These are phyloP conservation scores for Epichloe glyceriae DNA, from an alignment of 2,329 filamentous ascomycete genomes.

Conservation along the genomic window DNA sequence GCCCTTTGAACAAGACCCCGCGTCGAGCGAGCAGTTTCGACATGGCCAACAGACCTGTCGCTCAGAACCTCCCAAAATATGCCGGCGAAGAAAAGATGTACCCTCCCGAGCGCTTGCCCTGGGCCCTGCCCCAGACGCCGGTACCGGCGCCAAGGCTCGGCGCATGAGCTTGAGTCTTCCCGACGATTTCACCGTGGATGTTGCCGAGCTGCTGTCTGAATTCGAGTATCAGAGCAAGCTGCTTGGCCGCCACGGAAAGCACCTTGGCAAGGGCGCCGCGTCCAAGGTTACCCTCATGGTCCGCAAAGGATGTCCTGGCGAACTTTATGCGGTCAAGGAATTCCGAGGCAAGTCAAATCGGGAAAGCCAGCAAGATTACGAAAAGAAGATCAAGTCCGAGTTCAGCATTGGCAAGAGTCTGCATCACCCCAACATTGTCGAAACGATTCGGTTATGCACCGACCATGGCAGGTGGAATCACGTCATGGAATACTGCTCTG, in stretches of 20 bases:
- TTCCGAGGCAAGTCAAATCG: slow-evolving; percentile 60
- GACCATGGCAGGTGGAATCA: slow-evolving; percentile 71
- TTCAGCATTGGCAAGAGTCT: slow-evolving; percentile 77
- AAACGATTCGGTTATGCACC: slow-evolving; percentile 64
- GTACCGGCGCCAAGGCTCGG: slow-evolving; percentile 66
- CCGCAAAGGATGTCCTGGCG: slow-evolving; percentile 49
- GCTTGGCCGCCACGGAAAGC: slow-evolving; percentile 58
- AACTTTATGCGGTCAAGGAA: slow-evolving; percentile 77
- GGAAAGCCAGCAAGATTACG: slow-evolving; percentile 63
- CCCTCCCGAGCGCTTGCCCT: slow-evolving; percentile 34
- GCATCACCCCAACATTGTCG: slow-evolving; percentile 77
- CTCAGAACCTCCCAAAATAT: slow-evolving; percentile 8
- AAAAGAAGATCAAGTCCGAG: slow-evolving; percentile 83
- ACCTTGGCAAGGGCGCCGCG: slow-evolving; percentile 70
- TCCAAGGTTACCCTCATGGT: slow-evolving; percentile 73
- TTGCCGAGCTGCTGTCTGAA: slow-evolving; percentile 51
- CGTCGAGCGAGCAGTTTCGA: slow-evolving; percentile 39
- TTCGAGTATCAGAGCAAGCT: slow-evolving; percentile 60
- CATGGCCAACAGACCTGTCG: slow-evolving; percentile 17
- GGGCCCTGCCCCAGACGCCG: slow-evolving; percentile 53
- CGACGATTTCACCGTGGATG: slow-evolving; percentile 61
- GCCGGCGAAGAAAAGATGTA: slow-evolving; percentile 16
- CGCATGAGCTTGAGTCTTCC: slow-evolving; percentile 61
- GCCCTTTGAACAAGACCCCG: slow-evolving; percentile 10
- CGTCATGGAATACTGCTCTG: slow-evolving; percentile 83